Conservation (phyloP, 2,329 filamentous ascomycete species). For the Alternaria metachromatica region DNA sequence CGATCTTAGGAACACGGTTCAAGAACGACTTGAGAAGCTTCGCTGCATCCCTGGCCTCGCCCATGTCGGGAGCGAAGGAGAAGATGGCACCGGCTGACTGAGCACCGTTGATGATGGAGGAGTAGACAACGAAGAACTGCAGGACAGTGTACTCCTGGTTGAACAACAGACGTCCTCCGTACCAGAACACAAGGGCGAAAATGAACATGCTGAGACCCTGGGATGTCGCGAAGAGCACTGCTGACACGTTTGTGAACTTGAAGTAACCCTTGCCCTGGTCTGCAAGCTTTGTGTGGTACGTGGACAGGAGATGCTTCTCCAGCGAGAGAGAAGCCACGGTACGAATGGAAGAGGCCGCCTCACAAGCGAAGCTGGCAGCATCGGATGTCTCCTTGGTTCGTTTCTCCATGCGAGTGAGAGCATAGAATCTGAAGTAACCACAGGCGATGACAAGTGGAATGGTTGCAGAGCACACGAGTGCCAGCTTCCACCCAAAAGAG, state of each 20-base stretch:
- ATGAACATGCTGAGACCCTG: constrained; percentile 71
- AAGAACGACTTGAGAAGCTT: constrained; percentile 81
- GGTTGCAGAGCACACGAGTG: constrained; percentile 79
- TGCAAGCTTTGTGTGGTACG: constrained; percentile 75
- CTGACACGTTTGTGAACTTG: constrained; percentile 76
- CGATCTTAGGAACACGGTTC: constrained; percentile 78
- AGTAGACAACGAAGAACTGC: constrained; percentile 93
- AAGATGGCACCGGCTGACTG: constrained; percentile 94
- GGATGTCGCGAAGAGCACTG: constrained; percentile 79
- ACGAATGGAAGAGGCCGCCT: constrained; percentile 91
- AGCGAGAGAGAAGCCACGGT: constrained; percentile 93
- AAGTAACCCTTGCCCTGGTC: constrained; percentile 73
- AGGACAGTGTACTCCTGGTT: constrained; percentile 68
- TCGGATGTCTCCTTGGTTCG: constrained; percentile 78
- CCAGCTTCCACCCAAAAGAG: constrained; percentile 85
- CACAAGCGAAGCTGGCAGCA: constrained; percentile 89
- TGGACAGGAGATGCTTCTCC: constrained; percentile 77
- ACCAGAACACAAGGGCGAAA: constrained; percentile 49
- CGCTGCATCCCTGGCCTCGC: constrained; percentile 88
- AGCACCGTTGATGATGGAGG: constrained; percentile 85
- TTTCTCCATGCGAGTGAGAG: constrained; percentile 82
- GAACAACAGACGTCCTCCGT: constrained; percentile 43
- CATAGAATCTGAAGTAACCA: constrained; percentile 87
- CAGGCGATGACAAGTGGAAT: constrained; percentile 80
- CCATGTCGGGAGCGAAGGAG: constrained; percentile 95